phyloP scores from a whole-genome alignment of 164 flowering plant species.

The Magnolia changhungtana region DNA sequence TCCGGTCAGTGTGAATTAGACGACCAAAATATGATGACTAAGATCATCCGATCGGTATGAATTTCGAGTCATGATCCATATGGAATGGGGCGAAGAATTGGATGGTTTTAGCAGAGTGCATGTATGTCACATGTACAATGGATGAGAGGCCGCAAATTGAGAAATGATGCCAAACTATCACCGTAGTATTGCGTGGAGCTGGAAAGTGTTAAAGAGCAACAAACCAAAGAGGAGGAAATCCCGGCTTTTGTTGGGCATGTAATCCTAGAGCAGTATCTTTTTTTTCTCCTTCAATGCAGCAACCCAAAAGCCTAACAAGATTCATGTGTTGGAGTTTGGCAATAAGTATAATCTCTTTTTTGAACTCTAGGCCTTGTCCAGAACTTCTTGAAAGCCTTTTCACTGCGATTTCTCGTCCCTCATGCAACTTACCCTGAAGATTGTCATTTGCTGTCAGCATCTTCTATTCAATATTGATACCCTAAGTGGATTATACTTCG shows the following conservation, averaged over 20 bases:
- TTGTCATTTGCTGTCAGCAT: background rate
- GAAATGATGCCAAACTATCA: no score
- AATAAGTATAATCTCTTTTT: constrained; percentile 29
- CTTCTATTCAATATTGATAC: no score
- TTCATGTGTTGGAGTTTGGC: constrained; percentile 64
- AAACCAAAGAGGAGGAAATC: constrained; percentile 56
- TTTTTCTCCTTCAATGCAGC: constrained; percentile 64
- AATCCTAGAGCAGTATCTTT: constrained; percentile 67
- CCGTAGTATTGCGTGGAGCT: background rate
- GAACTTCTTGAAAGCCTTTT: constrained; percentile 38
- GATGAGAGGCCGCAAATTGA: no score
- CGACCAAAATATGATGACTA: no score
- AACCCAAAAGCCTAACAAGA: constrained; percentile 69
- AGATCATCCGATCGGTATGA: no score
- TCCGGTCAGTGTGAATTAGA: no score
- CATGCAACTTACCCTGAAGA: constrained; percentile 28
- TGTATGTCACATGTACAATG: no score
- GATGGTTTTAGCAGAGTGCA: no score
- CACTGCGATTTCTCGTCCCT: constrained; percentile 36
- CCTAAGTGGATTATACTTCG: background rate
- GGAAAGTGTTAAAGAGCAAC: background rate
- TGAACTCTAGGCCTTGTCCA: constrained; percentile 19
- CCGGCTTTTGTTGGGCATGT: constrained; percentile 74
- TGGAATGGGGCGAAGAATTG: no score
- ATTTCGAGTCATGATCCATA: no score